Base-by-base conservation (phyloP, 108 stramenopile species). In the Fragilaria radians region DNA sequence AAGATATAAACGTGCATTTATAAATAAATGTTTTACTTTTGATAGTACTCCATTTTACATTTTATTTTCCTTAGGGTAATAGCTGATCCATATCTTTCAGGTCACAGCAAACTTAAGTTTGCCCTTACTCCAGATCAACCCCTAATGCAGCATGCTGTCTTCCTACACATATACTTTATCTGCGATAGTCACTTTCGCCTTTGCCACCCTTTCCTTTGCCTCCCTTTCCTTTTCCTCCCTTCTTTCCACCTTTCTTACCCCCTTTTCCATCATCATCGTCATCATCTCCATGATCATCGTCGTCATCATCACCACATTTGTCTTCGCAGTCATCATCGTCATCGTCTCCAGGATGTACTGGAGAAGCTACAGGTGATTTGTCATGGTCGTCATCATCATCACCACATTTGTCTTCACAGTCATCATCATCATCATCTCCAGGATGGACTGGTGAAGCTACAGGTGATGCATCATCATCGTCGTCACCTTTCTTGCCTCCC, bases 391-490 rank as follows among this genome's bases (percentile, higher is more conserved):
- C 59, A 28, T 66, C 52, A 22, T 66, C 64, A 46, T 60, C 51
- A 1, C 47, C 34, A 17, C 69, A 67, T 27, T 62, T n/a, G 24
- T 78, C 70, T 36, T 57, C 70, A 54, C 63, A 73, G 53, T 62
- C 59, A 11, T 57, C 46, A 19, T 69, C 63, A 32, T 25, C 52
- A 46, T 52, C 5, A 54, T 53, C 34, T 49, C 48, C n/a, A 79
- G 70, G 61, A 70, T 81, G 82, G 88, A 88, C 46, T 53, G 70
- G 7, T 59, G 70, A 17, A 79, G 73, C 47, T 88, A 88, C 46
- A 52, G 70, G 7, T 59, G 70, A 17, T 80, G 73, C 47, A 91
- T 48, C 0, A 76, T 82, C 33, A 88, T 57, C 45, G 71, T 65
- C 60, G 87, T 86, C 14, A 86, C 36, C 36, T 14, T 42, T 42